Conservation (phyloP, 371 early-diverging fungal genomes). For the Choanephora cucurbitarum region DNA sequence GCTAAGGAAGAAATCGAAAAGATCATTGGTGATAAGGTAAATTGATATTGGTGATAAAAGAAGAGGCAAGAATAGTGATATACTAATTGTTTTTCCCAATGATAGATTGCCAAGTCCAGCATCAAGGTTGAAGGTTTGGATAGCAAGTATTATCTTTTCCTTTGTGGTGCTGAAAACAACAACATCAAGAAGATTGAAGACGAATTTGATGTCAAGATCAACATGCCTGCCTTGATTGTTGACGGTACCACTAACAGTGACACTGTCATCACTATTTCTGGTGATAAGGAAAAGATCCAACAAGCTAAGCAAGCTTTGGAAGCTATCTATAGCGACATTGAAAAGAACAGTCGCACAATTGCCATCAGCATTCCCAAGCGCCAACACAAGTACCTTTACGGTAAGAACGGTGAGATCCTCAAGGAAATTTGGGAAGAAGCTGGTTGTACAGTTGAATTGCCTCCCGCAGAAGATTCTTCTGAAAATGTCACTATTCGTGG, state of each 20-base stretch:
- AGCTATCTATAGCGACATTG: constrained; percentile 58
- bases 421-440: constrained; percentile 79
- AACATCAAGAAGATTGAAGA: constrained; percentile 56
- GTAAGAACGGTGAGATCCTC: constrained; percentile 77
- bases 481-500: constrained; percentile 85
- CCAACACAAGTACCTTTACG: constrained; percentile 90
- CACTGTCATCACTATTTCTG: constrained; percentile 61
- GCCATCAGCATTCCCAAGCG: constrained; percentile 79
- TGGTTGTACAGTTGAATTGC: constrained; percentile 82
- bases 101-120: constrained; percentile 58
- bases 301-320: constrained; percentile 65
- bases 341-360: constrained; percentile 62
- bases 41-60: too few relatives aligned
- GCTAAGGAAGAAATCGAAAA: constrained; percentile 88
- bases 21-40: constrained; percentile 77
- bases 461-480: constrained; percentile 66
- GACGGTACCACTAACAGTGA: constrained; percentile 51
- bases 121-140: constrained; percentile 61
- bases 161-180: constrained; percentile 75
- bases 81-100: too few relatives aligned
- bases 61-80: too few relatives aligned
- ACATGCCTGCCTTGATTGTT: constrained; percentile 65
- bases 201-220: constrained; percentile 74
- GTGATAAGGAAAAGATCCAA: constrained; percentile 74
- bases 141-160: constrained; percentile 73